Base-by-base conservation (phyloP, 83 land plant species). In the Picea abies region DNA sequence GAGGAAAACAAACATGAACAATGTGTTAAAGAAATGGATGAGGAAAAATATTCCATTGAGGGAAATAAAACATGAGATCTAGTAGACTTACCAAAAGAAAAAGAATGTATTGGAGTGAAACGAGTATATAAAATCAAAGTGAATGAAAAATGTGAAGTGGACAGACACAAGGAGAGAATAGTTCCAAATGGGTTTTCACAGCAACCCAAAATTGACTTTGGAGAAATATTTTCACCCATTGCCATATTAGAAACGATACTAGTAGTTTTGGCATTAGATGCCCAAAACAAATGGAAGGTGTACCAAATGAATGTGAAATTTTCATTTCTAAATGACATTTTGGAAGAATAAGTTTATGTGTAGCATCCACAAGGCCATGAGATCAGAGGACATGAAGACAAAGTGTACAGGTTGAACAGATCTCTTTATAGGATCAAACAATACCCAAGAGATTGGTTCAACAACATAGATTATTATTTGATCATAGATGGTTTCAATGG, bases 11-110 rank as follows among this genome's bases (percentile, higher is more conserved):
- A 69, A 32, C 16, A 0, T 26, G 8, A 22, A 6, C 2, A 25
- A 68, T 68, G 2, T 12, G 10, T 6, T 9, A 0, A 68, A 11
- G 3, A 0, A 68, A 68, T 63, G 62, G 29, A 62, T 25, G 49
- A 80, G 11, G 15, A 14, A 25, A n/a, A 12, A 0, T 5, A 69
- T 4, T 14, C 63, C 4, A 35, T 37, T 41, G 17, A 81, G 6
- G 1, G 5, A 23, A 67, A 81, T 67, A 0, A 67, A 4, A 81
- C 77, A 15, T 81, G 79, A 56, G 49, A 81, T 11, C 19, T 81
- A 37, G 10, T 22, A 14, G 17, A 81, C 10, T 44, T 41, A 47
- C 79, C 77, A 0, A 32, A 81, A 35, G 58, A 52, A 5, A 81
- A 56, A 29, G 0, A 26, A 22, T 37, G 0, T 0, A 63, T 81